Conservation (phyloP, 306 rosid genomes). For the Citrullus mucosospermus region DNA sequence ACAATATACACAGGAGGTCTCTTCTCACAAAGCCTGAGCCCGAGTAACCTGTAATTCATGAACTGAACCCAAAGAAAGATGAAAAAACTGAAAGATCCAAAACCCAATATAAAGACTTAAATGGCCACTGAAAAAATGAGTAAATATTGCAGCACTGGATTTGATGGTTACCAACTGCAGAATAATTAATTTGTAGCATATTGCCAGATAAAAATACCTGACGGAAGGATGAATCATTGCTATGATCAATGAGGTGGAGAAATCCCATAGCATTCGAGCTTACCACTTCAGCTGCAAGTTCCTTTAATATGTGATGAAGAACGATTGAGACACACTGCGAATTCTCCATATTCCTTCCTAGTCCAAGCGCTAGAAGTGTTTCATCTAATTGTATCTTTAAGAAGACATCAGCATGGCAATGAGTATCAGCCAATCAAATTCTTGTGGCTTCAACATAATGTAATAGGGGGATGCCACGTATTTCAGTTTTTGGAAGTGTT, state of each 20-base stretch:
- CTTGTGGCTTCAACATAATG: not conserved
- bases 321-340: conserved; percentile 50
- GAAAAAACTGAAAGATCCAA: not conserved
- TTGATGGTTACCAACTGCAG: not conserved
- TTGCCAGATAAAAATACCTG: conserved; percentile 44
- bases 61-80: conserved; percentile 32
- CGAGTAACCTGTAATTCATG: conserved; percentile 84
- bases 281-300: conserved; percentile 61
- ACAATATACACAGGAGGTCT: conserved; percentile 28
- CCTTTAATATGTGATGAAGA: conserved; percentile 84
- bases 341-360: conserved; percentile 43
- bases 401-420: not conserved
- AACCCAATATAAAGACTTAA: not conserved
- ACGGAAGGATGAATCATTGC: conserved; percentile 54
- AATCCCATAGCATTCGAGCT: conserved; percentile 40
- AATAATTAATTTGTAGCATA: not conserved
- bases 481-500: not conserved
- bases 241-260: conserved; percentile 59
- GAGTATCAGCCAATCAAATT: not conserved
- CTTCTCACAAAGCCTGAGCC: conserved; percentile 72
- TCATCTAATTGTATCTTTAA: conserved; percentile 38
- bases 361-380: conserved; percentile 61
- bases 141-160: not conserved
- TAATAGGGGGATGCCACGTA: not conserved
- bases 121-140: not conserved